Base-by-base conservation (phyloP, 208 protist species). In the Angomonas ambiguus region DNA sequence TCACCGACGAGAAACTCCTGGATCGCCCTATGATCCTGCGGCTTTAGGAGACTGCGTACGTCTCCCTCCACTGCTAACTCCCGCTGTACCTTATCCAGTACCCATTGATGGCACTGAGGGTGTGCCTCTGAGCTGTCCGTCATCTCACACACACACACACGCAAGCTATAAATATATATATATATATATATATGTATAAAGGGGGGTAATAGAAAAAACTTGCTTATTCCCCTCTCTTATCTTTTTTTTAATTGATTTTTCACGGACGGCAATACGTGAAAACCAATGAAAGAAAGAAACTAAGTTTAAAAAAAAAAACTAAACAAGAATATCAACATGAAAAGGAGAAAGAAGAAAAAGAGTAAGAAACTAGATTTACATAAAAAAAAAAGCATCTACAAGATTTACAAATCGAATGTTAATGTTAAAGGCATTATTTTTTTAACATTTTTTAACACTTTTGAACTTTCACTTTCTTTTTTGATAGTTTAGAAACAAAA, bases 1-100 rank as follows among this genome's bases (percentile, higher is more conserved):
- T 93, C 87, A 24, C 88, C 91, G 41, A 96, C 79, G 27, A 96
- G 80, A 72, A 96, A 94, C 63, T 94, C 86, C 58, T 76, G 83
- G 59, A 93, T 77, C 10, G 86, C 64, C 58, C 76, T 65, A 31
- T 80, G 74, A 58, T 88, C 74, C 22, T 80, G 69, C 16, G 76
- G 51, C 0, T 67, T 79, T 45, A 94, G 67, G 20, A 88, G 79
- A 0, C 35, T 60, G 24, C 72, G 49, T 22, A 94, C 67, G 20
- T 91, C 80, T 1, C 35, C 62, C 33, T 77, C 55, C 62, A 77
- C 83, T 38, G 67, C 62, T n/a, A 96, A 77, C 41, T 81, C 82
- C 56, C 87, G 77, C 53, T 74, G 32, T 25, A 96, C 72, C 20
- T 79, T 79, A 32, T 69, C 71, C 56, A 88, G 64, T 55, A 96